phyloP scores from a whole-genome alignment of 73 alveolate genomes.

The Tetrahymena thermophila region DNA sequence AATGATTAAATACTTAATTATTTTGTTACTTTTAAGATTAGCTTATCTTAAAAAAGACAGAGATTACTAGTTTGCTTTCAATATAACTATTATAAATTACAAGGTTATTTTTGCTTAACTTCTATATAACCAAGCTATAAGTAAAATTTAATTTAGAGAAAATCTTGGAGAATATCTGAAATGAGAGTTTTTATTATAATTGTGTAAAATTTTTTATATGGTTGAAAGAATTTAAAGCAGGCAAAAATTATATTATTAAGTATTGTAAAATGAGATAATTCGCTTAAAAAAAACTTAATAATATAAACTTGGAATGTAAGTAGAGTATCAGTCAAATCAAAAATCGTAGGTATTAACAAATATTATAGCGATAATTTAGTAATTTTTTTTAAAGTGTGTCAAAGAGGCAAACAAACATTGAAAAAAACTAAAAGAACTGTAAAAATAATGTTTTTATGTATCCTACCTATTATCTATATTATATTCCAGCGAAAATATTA shows the following conservation, averaged over 20 bases:
- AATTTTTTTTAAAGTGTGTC: too few relatives aligned
- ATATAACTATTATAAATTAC: too few relatives aligned
- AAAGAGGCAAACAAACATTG: not conserved
- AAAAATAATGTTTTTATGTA: not conserved
- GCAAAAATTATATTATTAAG: too few relatives aligned
- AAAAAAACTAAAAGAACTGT: not conserved
- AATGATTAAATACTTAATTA: too few relatives aligned
- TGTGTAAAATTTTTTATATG: too few relatives aligned
- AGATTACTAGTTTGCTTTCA: too few relatives aligned
- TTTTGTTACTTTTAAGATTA: too few relatives aligned
- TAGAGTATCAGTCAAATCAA: not conserved
- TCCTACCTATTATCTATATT: not conserved
- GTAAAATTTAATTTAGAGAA: not conserved
- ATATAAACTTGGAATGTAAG: not conserved
- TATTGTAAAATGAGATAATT: not conserved
- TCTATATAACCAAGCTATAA: not conserved
- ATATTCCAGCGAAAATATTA: not conserved
- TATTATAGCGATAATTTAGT: not conserved
- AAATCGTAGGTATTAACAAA: not conserved
- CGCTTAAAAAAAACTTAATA: not conserved
- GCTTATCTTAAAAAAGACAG: too few relatives aligned
- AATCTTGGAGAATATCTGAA: too few relatives aligned
- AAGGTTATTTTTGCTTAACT: not conserved
- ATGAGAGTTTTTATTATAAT: too few relatives aligned
- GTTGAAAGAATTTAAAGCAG: too few relatives aligned